Evolutionary conservation across 257 asterid species (phyloP).

Genomic region (Ajuga chamaepitys): DNA sequence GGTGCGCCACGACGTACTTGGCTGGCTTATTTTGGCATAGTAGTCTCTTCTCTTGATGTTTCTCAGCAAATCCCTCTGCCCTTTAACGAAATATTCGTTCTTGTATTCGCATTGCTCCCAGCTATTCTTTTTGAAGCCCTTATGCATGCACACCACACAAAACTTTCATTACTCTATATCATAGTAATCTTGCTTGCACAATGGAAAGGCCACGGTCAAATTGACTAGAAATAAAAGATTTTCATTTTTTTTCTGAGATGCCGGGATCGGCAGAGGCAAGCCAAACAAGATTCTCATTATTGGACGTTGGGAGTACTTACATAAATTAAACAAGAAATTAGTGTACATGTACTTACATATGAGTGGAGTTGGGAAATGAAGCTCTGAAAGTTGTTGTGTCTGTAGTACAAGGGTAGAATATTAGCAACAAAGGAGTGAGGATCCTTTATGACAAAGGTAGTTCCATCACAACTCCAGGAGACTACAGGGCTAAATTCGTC

Average conservation of each 20-base stretch:
- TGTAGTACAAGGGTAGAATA: slow-evolving; percentile 38
- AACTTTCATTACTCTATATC: not conserved
- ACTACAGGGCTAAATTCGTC: slow-evolving; percentile 20
- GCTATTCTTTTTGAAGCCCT: slow-evolving; percentile 45
- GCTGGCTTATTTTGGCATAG: not conserved
- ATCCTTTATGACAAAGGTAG: slow-evolving; percentile 39
- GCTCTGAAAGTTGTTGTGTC: slow-evolving; percentile 47
- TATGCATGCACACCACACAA: not conserved
- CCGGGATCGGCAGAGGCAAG: too few species aligned
- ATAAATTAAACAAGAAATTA: too few species aligned
- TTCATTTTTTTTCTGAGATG: too few species aligned
- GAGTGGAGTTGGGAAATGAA: slow-evolving; percentile 48
- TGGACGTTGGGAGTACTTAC: too few species aligned
- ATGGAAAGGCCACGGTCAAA: too few species aligned
- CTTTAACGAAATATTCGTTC: slow-evolving; percentile 43
- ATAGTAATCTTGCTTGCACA: too few species aligned
- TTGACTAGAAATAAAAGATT: too few species aligned
- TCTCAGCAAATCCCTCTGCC: slow-evolving; percentile 32
- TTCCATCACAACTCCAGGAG: slow-evolving; percentile 39
- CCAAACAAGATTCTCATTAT: too few species aligned
- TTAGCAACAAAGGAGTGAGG: slow-evolving; percentile 33
- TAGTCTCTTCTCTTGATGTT: slow-evolving; percentile 31
- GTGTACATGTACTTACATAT: slow-evolving; percentile 46
- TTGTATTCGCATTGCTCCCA: slow-evolving; percentile 48
- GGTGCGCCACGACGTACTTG: not conserved